phyloP scores from a whole-genome alignment of 192 early-diverging fungal species.

The Powellomyces hirtus region DNA sequence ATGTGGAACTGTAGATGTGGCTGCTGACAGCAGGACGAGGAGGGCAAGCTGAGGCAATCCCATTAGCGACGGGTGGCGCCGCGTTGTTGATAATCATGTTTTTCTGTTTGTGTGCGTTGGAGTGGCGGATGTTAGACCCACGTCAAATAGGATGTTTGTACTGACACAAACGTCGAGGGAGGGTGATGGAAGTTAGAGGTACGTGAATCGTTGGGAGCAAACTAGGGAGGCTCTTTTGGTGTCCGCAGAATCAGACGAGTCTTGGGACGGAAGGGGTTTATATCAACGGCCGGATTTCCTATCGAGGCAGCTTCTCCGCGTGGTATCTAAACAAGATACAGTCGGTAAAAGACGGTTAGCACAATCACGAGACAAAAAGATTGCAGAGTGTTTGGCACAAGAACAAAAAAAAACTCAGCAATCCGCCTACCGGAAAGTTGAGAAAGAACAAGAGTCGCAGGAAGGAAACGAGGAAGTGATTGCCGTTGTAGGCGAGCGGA shows the following conservation, averaged over 20 bases:
- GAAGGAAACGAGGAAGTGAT: constrained; percentile 20
- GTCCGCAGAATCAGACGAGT: constrained; percentile 15
- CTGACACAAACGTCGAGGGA: not conserved
- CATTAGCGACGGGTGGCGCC: not conserved
- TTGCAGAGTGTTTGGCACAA: too few relatives aligned
- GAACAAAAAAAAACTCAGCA: too few relatives aligned
- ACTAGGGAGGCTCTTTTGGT: constrained; percentile 27
- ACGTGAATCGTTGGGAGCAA: not conserved
- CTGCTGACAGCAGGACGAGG: not conserved
- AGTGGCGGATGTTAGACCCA: too few relatives aligned
- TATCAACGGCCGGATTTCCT: constrained; percentile 13
- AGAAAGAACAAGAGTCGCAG: constrained; percentile 25
- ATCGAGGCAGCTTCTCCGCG: constrained; percentile 32
- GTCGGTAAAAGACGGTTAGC: not conserved
- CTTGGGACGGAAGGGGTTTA: constrained; percentile 11
- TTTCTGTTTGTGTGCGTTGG: too few relatives aligned
- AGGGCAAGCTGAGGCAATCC: not conserved
- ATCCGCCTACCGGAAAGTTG: constrained; percentile 26
- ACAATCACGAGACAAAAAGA: too few relatives aligned
- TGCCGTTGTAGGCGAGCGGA: constrained; percentile 15
- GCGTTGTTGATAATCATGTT: constrained; percentile 23
- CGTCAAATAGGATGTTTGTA: too few relatives aligned
- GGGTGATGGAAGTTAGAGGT: not conserved
- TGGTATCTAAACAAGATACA: constrained; percentile 17
- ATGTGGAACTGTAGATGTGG: constrained; percentile 14